A percentile compares a stretch with the other conserved stretches of the same genome.
phyloP scores from a whole-genome alignment of 345 rosid genomes.

The Acer campestre region DNA sequence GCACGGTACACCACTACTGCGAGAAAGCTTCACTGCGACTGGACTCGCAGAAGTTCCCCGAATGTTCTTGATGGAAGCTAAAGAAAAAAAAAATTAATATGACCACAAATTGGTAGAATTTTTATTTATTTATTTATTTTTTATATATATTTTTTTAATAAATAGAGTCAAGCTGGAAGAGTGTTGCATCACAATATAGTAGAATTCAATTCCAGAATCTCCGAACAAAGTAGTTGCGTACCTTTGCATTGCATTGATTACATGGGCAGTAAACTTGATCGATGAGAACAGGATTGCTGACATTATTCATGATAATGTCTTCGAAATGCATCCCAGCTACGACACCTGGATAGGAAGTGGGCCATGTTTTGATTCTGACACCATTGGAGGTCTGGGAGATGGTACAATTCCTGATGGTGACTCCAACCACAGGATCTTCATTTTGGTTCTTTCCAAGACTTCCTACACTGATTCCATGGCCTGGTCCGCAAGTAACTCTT shows the following conservation, averaged over 20 bases:
- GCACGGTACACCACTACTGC: slow-evolving; percentile 41
- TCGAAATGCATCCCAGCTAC: slow-evolving; percentile 48
- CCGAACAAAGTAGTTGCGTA: neutral
- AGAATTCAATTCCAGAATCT: too few species aligned
- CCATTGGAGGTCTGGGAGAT: slow-evolving; percentile 47
- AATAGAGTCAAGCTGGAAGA: too few species aligned
- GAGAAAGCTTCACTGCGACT: slow-evolving; percentile 39
- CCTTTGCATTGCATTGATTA: slow-evolving; percentile 41
- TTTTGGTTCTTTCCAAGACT: slow-evolving; percentile 53
- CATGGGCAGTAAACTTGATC: slow-evolving; percentile 56
- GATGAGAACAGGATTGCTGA: slow-evolving; percentile 47
- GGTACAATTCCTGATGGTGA: slow-evolving; percentile 41
- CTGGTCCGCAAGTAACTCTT: slow-evolving; percentile 52
- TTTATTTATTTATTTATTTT: too few species aligned
- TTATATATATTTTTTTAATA: too few species aligned
- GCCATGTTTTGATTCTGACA: slow-evolving; percentile 65
- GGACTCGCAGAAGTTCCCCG: slow-evolving; percentile 47
- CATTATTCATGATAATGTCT: slow-evolving; percentile 53
- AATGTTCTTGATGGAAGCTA: slow-evolving; percentile 48
- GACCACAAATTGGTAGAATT: too few species aligned
- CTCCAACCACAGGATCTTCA: slow-evolving; percentile 50
- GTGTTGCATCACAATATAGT: too few species aligned
- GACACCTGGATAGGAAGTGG: slow-evolving; percentile 32
- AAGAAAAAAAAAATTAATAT: neutral
- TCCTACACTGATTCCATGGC: slow-evolving; percentile 63